phyloP scores from a whole-genome alignment of 169 alveolate species.

The Perkinsus olseni region DNA sequence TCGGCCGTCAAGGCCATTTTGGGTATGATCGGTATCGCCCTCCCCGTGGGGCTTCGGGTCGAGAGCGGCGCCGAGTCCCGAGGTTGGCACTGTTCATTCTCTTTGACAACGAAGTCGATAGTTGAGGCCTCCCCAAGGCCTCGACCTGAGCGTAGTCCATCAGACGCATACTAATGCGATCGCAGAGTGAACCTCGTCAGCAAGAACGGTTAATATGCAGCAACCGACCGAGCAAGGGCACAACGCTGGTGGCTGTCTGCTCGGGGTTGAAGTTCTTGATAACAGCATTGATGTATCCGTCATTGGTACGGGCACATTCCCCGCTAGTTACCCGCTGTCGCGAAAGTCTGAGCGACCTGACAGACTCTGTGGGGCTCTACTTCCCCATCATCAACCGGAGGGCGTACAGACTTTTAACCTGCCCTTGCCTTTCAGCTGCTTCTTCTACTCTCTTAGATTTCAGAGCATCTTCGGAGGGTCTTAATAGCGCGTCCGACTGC shows the following conservation, averaged over 20 bases:
- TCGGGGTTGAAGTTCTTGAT: neutral
- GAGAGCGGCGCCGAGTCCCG: neutral
- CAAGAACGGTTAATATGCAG: neutral
- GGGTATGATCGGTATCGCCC: neutral
- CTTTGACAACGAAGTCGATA: neutral
- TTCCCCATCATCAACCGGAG: neutral
- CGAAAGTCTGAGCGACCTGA: neutral
- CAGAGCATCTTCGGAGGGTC: neutral
- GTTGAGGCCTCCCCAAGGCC: neutral
- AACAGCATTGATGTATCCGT: neutral
- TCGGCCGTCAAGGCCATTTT: neutral
- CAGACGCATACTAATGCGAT: too few species aligned
- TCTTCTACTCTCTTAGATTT: neutral
- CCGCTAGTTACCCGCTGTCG: neutral
- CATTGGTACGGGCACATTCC: neutral
- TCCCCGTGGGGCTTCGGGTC: neutral
- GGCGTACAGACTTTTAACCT: neutral
- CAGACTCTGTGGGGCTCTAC: neutral
- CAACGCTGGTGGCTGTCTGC: neutral
- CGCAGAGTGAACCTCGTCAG: neutral
- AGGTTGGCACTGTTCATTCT: neutral
- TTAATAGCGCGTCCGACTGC: neutral
- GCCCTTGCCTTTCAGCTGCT: neutral
- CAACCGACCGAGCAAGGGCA: neutral
- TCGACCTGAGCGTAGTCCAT: neutral